Evolutionary conservation across 1,139 yeast species (phyloP).

Genomic region (Yamadazyma dendronema): DNA sequence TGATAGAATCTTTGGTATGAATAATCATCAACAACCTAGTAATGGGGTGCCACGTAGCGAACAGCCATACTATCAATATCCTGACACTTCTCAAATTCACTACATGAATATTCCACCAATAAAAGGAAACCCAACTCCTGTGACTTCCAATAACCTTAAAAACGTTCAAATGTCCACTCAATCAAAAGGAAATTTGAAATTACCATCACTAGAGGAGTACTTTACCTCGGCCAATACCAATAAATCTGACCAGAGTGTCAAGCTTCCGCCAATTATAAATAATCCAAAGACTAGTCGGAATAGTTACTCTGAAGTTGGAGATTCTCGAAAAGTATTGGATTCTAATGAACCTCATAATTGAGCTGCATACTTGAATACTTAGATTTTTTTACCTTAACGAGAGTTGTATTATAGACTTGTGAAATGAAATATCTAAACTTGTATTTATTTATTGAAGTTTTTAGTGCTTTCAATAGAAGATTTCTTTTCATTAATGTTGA

Average conservation of each 20-base stretch:
- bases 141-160: background rate
- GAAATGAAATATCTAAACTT: background rate
- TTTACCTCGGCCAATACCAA: slow-evolving; percentile 4
- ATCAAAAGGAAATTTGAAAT: slow-evolving; percentile 8
- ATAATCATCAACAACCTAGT: slow-evolving; percentile 1
- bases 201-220: slow-evolving; percentile 20
- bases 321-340: slow-evolving; percentile 4
- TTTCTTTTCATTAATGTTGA: slow-evolving; percentile 4
- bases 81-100: slow-evolving; percentile 23
- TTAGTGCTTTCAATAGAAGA: slow-evolving; percentile 32
- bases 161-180: background rate
- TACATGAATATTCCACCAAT: slow-evolving; percentile 5
- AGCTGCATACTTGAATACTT: too few relatives aligned
- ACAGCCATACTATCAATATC: slow-evolving; percentile 24
- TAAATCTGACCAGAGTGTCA: slow-evolving; percentile 7
- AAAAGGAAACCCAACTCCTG: background rate
- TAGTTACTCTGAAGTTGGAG: slow-evolving; percentile 1
- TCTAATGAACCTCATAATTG: slow-evolving; percentile 7
- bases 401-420: background rate
- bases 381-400: too few relatives aligned
- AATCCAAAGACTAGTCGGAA: slow-evolving; percentile 2
- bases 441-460: slow-evolving; percentile 23
- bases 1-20: slow-evolving; percentile 17
- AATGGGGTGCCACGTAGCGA: slow-evolving; percentile 4
- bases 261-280: slow-evolving; percentile 18